A percentile compares a stretch with the other conserved stretches of the same genome.
Evolutionary conservation across 1,284 basidiomycete genomes (phyloP).

Genomic region (Microbotryum intermedium): DNA sequence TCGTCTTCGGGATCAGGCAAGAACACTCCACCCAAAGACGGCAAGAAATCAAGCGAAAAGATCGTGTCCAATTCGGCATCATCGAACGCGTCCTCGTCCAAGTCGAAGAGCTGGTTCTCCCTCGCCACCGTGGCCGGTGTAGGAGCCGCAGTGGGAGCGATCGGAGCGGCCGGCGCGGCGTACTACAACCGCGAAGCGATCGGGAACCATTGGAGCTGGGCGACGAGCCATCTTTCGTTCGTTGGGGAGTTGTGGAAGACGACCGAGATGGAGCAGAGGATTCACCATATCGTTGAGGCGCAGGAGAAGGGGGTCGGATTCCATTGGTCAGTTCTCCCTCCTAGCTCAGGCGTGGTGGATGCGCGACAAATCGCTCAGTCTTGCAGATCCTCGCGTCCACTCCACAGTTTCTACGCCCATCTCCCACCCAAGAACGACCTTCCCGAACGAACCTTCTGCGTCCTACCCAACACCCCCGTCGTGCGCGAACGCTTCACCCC

Average conservation of each 20-base stretch:
- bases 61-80: neutral
- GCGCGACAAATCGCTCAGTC: no score
- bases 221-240: slow-evolving; percentile 27
- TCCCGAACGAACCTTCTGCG: slow-evolving; percentile 20
- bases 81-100: neutral
- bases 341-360: neutral
- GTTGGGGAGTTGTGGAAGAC: slow-evolving; percentile 30
- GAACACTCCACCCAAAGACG: neutral
- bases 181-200: slow-evolving; percentile 23
- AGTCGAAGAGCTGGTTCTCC: slow-evolving; percentile 2
- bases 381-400: no score
- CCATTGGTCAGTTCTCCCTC: slow-evolving; percentile 16
- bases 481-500: slow-evolving; percentile 14
- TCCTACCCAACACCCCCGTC: slow-evolving; percentile 7
- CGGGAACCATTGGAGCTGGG: slow-evolving; percentile 20
- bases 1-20: neutral
- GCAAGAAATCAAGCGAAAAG: neutral
- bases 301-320: slow-evolving; percentile 19
- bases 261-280: slow-evolving; percentile 15
- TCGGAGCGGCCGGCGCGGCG: slow-evolving; percentile 15
- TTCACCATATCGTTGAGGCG: slow-evolving; percentile 6
- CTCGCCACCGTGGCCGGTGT: neutral
- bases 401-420: slow-evolving; percentile 28
- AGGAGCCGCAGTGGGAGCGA: slow-evolving; percentile 6
- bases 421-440: slow-evolving; percentile 1